Conservation (phyloP, 192 early-diverging fungal species). For the Backusella tarrabulga region DNA sequence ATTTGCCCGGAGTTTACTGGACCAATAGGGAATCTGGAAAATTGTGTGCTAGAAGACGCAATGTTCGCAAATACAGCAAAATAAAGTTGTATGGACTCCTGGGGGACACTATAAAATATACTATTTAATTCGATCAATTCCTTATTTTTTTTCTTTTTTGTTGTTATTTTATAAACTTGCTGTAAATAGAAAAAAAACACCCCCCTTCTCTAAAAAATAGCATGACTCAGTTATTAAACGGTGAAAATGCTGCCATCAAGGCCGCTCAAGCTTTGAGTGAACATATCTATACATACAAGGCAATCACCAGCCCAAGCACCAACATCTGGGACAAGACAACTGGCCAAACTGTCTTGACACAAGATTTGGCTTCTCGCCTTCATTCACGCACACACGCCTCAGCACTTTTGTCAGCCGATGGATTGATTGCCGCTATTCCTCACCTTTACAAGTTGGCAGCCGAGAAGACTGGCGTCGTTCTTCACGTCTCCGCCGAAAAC, state of each 20-base stretch:
- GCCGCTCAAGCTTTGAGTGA: conserved; percentile 42
- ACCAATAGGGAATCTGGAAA: conserved; percentile 17
- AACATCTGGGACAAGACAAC: conserved; percentile 34
- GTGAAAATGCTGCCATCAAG: conserved; percentile 37
- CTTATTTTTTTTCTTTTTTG: not conserved
- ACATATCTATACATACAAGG: conserved; percentile 42
- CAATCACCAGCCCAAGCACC: conserved; percentile 13
- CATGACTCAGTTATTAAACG: conserved; percentile 27
- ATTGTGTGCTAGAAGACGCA: conserved; percentile 34
- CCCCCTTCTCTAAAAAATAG: conserved; percentile 3
- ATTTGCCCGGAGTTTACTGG: conserved; percentile 6
- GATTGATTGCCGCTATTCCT: conserved; percentile 50
- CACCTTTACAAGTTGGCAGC: conserved; percentile 53
- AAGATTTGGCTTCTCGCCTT: conserved; percentile 28
- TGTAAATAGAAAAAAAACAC: conserved; percentile 5
- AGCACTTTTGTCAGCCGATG: conserved; percentile 30
- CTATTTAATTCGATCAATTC: not conserved
- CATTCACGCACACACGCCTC: conserved; percentile 24
- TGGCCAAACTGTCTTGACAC: conserved; percentile 35
- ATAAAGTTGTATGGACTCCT: not conserved
- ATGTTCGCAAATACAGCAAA: conserved; percentile 29
- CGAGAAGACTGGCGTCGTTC: conserved; percentile 46
- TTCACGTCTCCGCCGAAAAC: conserved; percentile 54
- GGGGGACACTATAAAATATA: conserved; percentile 10
- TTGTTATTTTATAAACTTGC: conserved; percentile 1